phyloP scores from a whole-genome alignment of 2,329 filamentous ascomycete genomes.

The Hirsutella thompsonii region DNA sequence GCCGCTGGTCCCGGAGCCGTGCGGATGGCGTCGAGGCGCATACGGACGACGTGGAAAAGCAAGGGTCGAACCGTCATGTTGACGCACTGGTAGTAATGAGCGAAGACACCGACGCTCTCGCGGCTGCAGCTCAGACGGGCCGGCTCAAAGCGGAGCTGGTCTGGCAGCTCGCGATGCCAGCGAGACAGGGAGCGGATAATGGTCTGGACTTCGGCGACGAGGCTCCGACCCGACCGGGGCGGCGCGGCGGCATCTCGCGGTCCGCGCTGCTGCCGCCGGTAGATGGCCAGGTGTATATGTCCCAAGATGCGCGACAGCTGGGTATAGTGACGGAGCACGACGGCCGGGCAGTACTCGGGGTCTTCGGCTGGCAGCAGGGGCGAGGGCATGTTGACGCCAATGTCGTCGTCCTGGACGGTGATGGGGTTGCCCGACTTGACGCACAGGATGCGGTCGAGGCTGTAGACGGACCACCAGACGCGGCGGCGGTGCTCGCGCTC shows the following conservation, averaged over 20 bases:
- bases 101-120: slow-evolving; percentile 36
- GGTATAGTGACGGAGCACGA: slow-evolving; percentile 37
- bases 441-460: slow-evolving; percentile 37
- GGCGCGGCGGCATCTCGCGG: too few relatives aligned
- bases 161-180: slow-evolving; percentile 36
- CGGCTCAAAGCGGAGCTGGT: slow-evolving; percentile 33
- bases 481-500: slow-evolving; percentile 35
- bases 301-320: slow-evolving; percentile 38
- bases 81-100: slow-evolving; percentile 45
- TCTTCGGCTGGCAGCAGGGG: slow-evolving; percentile 18
- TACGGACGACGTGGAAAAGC: slow-evolving; percentile 39
- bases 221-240: slow-evolving; percentile 27
- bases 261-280: slow-evolving; percentile 18
- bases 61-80: slow-evolving; percentile 43
- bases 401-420: slow-evolving; percentile 41
- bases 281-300: slow-evolving; percentile 31
- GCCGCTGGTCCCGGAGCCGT: not conserved
- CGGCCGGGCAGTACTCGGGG: slow-evolving; percentile 28
- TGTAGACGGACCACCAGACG: slow-evolving; percentile 45
- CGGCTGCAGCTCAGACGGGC: slow-evolving; percentile 29
- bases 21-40: slow-evolving; percentile 20
- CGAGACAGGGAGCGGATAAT: slow-evolving; percentile 34
- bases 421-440: slow-evolving; percentile 42
- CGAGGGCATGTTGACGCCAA: slow-evolving; percentile 21
- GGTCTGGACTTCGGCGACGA: slow-evolving; percentile 35